Conservation (phyloP, 2,329 filamentous ascomycete genomes). For the Nemania bipapillata region DNA sequence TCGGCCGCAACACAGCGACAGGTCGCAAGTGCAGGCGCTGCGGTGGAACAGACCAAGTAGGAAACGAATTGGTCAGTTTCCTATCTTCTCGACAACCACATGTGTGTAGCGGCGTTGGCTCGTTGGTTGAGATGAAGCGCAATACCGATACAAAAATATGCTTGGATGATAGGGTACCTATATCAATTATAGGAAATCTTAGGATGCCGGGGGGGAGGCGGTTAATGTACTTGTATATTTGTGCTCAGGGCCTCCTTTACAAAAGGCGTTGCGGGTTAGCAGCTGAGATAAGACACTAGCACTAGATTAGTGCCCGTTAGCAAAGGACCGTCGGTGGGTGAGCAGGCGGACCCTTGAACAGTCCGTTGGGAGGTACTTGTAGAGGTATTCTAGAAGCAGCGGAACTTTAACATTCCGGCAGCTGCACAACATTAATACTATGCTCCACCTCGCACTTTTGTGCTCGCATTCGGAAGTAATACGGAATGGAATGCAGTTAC, state of each 20-base stretch:
- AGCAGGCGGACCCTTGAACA: background rate
- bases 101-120: background rate
- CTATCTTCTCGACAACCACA: conserved; percentile 20
- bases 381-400: conserved; percentile 31
- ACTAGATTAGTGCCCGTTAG: conserved; percentile 11
- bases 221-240: too few relatives aligned
- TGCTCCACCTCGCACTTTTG: conserved; percentile 25
- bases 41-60: conserved; percentile 1
- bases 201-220: conserved; percentile 1
- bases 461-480: conserved; percentile 19
- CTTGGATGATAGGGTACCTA: background rate
- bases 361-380: background rate
- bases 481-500: background rate
- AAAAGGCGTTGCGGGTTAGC: background rate
- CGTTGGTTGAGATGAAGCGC: conserved; percentile 3
- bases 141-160: conserved; percentile 9
- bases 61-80: conserved; percentile 2
- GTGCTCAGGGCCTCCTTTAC: conserved; percentile 11
- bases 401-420: conserved; percentile 34
- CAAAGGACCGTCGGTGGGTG: background rate
- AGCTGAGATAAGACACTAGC: conserved; percentile 26
- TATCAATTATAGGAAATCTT: background rate
- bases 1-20: conserved; percentile 1
- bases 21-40: conserved; percentile 11
- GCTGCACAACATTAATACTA: conserved; percentile 24